Evolutionary conservation across 192 early-diverging fungal genomes (phyloP).

Genomic region (Chytriomyces confervae): DNA sequence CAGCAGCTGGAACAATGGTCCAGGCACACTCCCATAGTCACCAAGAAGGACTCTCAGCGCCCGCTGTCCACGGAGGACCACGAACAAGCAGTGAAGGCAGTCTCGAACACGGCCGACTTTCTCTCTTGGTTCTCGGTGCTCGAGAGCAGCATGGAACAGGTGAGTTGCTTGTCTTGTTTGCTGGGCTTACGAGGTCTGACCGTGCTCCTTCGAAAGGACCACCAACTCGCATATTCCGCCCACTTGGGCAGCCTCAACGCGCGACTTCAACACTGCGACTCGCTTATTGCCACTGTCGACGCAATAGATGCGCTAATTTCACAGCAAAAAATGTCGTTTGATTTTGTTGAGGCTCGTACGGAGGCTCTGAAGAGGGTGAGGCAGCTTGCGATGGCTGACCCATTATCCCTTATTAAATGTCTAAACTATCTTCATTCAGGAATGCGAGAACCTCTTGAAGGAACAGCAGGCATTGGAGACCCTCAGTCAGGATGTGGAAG

Average conservation of each 20-base stretch:
- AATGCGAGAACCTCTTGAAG: conserved; percentile 78
- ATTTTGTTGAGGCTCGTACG: conserved; percentile 80
- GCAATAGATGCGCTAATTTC: conserved; percentile 63
- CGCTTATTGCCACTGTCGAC: conserved; percentile 67
- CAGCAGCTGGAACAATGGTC: no score
- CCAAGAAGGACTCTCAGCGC: no score
- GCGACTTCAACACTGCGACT: conserved; percentile 63
- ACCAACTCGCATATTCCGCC: conserved; percentile 79
- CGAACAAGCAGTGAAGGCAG: conserved; percentile 29
- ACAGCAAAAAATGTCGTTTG: conserved; percentile 71
- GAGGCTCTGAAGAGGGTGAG: conserved; percentile 66
- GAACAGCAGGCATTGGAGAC: conserved; percentile 70
- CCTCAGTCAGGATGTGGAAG: conserved; percentile 63
- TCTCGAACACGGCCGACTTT: conserved; percentile 91
- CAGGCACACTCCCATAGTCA: no score
- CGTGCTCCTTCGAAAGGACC: conserved; percentile 48
- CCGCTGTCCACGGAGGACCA: no score
- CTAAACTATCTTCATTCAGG: conserved; percentile 18
- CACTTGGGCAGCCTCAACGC: conserved; percentile 64
- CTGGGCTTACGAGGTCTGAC: no score
- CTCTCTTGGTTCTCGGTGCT: conserved; percentile 89
- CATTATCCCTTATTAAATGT: neutral
- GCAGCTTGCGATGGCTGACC: neutral
- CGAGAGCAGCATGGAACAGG: conserved; percentile 80
- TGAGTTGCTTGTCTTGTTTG: no score